A percentile compares a stretch with the other conserved stretches of the same genome.
Evolutionary conservation across 495 filamentous ascomycete genomes (phyloP).

Genomic region (Lindgomyces ingoldianus): DNA sequence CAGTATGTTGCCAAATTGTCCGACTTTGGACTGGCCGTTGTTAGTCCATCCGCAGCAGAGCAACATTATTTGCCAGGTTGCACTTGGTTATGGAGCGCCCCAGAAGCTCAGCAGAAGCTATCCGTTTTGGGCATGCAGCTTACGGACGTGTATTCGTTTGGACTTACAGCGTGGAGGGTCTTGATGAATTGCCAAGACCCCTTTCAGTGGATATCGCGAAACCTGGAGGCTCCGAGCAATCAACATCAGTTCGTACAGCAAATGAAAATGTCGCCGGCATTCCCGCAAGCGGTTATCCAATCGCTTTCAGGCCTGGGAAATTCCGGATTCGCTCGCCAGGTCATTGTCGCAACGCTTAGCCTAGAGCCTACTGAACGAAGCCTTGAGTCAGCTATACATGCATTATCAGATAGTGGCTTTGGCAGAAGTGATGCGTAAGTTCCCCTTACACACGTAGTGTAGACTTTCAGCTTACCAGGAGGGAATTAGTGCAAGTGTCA

Average conservation of each 20-base stretch:
- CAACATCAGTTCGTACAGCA: not conserved
- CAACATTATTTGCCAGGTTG: constrained; percentile 5
- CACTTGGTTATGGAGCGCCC: constrained; percentile 5
- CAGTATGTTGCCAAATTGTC: constrained; percentile 13
- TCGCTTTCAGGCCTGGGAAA: not conserved
- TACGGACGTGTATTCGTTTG: constrained; percentile 10
- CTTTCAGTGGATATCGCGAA: not conserved
- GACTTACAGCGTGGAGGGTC: constrained; percentile 4
- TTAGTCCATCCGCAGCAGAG: not conserved
- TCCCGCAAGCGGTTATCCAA: not conserved
- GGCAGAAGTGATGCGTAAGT: not conserved
- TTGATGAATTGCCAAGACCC: not conserved
- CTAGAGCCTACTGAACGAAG: not conserved
- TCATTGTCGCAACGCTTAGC: not conserved
- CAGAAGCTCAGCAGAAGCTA: not conserved
- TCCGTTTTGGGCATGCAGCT: constrained; percentile 4
- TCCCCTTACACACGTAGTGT: not conserved
- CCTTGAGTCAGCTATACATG: not conserved
- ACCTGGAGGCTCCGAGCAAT: not conserved
- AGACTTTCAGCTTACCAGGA: no score
- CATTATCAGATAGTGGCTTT: not conserved
- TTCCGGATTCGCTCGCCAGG: not conserved
- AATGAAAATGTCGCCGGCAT: not conserved
- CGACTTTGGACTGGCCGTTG: constrained; percentile 3
- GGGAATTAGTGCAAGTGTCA: no score